These are phyloP conservation scores for Malus sylvestris DNA, from an alignment of 306 rosid genomes.

Conservation along the genomic window DNA sequence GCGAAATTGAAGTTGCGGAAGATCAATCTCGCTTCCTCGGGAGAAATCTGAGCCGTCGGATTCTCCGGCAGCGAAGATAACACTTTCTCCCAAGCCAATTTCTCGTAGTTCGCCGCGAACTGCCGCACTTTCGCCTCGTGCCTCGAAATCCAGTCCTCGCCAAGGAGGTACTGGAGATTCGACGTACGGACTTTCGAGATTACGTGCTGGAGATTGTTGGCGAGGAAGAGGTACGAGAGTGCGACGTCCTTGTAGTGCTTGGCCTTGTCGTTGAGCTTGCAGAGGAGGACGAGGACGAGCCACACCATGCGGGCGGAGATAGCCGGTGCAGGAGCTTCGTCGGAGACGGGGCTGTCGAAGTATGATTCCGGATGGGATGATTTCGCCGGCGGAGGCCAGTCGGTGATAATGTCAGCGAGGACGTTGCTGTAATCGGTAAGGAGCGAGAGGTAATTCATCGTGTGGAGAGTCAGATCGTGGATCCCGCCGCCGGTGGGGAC, in stretches of 20 bases:
- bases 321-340: slow-evolving; percentile 6
- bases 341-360: slow-evolving; percentile 29
- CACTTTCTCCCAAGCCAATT: slow-evolving; percentile 50
- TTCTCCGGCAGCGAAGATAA: slow-evolving; percentile 43
- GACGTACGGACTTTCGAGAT: slow-evolving; percentile 39
- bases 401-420: slow-evolving; percentile 46
- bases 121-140: slow-evolving; percentile 40
- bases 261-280: slow-evolving; percentile 60
- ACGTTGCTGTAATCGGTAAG: slow-evolving; percentile 49
- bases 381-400: slow-evolving; percentile 25
- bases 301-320: slow-evolving; percentile 34
- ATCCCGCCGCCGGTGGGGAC: slow-evolving; percentile 28
- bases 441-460: slow-evolving; percentile 39
- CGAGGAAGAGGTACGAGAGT: slow-evolving; percentile 44
- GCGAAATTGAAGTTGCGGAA: slow-evolving; percentile 44
- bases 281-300: slow-evolving; percentile 52
- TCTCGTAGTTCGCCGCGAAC: slow-evolving; percentile 40
- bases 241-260: slow-evolving; percentile 50
- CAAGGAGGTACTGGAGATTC: slow-evolving; percentile 46
- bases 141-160: slow-evolving; percentile 50
- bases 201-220: slow-evolving; percentile 54
- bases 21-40: slow-evolving; percentile 37
- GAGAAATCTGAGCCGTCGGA: slow-evolving; percentile 20
- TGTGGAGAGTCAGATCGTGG: slow-evolving; percentile 36
- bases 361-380: slow-evolving; percentile 26